phyloP scores from a whole-genome alignment of 2,329 filamentous ascomycete species.

The Aspergillaceae sp. region DNA sequence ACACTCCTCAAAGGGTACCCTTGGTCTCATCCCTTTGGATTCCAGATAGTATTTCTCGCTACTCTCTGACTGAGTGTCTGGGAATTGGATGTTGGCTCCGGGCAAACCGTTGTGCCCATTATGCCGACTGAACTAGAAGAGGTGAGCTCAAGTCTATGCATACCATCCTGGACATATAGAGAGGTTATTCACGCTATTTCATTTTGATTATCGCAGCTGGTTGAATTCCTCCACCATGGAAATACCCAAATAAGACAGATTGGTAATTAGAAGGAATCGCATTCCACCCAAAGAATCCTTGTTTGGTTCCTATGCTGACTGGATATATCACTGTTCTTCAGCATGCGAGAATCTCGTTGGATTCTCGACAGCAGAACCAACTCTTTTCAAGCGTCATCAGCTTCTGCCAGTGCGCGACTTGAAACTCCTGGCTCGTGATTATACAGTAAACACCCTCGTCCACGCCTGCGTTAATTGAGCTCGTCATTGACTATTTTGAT shows the following conservation, averaged over 20 bases:
- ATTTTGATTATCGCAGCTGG: conserved; percentile 26
- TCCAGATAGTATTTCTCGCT: too few relatives aligned
- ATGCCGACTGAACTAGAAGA: conserved; percentile 75
- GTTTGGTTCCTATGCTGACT: neutral
- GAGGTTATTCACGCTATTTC: too few relatives aligned
- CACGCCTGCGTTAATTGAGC: too few relatives aligned
- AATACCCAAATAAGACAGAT: conserved; percentile 84
- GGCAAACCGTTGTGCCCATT: conserved; percentile 11
- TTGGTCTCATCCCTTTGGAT: too few relatives aligned
- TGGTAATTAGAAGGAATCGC: conserved; percentile 37
- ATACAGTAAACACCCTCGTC: conserved; percentile 48
- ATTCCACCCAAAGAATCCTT: neutral
- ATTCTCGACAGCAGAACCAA: conserved; percentile 66
- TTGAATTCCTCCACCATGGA: conserved; percentile 86
- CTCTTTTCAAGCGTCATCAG: conserved; percentile 74
- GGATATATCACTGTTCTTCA: conserved; percentile 20
- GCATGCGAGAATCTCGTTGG: conserved; percentile 81
- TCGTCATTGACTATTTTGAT: neutral
- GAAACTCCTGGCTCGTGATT: conserved; percentile 77
- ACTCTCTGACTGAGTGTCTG: too few relatives aligned
- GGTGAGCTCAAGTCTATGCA: conserved; percentile 37
- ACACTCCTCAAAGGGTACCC: too few relatives aligned
- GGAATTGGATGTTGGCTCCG: too few relatives aligned
- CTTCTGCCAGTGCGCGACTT: conserved; percentile 75
- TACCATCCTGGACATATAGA: too few relatives aligned